These are phyloP conservation scores for Pichia sp. DNA, from an alignment of 1,139 yeast genomes.

Conservation along the genomic window DNA sequence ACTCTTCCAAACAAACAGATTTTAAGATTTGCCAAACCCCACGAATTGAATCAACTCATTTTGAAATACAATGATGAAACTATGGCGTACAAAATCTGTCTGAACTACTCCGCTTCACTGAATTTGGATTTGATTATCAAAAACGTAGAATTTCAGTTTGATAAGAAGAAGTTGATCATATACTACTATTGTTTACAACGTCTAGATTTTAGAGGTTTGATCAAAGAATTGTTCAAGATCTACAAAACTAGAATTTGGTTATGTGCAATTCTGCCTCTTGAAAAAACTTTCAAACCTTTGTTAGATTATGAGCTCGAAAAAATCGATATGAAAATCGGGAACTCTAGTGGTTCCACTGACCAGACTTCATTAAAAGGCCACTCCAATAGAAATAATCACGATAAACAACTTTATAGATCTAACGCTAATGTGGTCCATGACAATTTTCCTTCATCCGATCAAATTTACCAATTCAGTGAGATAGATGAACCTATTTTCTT, in stretches of 20 bases:
- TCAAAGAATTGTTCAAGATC: slow-evolving; percentile 85
- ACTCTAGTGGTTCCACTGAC: not conserved
- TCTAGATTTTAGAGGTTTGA: slow-evolving; percentile 86
- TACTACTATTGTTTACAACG: slow-evolving; percentile 82
- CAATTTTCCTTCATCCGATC: slow-evolving; percentile 28
- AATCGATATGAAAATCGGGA: slow-evolving; percentile 17
- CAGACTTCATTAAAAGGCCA: not conserved
- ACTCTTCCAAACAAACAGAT: slow-evolving; percentile 57
- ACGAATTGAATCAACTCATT: slow-evolving; percentile 57
- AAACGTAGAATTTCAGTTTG: slow-evolving; percentile 92
- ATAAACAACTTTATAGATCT: slow-evolving; percentile 21
- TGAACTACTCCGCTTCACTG: slow-evolving; percentile 43
- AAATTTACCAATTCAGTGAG: slow-evolving; percentile 25
- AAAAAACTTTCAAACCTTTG: slow-evolving; percentile 29
- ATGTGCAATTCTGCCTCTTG: slow-evolving; percentile 67
- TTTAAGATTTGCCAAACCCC: slow-evolving; percentile 61
- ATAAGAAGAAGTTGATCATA: slow-evolving; percentile 87
- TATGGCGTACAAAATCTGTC: slow-evolving; percentile 63
- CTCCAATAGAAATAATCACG: not conserved
- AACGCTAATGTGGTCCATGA: slow-evolving; percentile 30
- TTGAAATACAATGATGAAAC: slow-evolving; percentile 68
- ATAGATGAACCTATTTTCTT: slow-evolving; percentile 30
- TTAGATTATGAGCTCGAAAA: slow-evolving; percentile 31
- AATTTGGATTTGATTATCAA: slow-evolving; percentile 32
- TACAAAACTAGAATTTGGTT: slow-evolving; percentile 97